These are phyloP conservation scores for Evansstolkia leycettana DNA, from an alignment of 495 filamentous ascomycete genomes.

Conservation along the genomic window DNA sequence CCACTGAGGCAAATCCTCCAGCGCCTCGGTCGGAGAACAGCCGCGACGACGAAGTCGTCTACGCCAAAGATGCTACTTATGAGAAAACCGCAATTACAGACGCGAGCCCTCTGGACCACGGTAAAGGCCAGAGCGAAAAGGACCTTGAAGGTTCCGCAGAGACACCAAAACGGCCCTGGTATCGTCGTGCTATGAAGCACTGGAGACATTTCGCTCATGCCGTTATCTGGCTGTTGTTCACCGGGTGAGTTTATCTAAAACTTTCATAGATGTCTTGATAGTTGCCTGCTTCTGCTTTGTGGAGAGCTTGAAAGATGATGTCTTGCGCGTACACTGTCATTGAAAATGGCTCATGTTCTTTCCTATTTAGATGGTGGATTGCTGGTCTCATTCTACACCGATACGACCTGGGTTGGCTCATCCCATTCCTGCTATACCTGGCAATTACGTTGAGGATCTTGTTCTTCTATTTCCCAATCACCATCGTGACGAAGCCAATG, in stretches of 20 bases:
- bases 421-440: conserved; percentile 75
- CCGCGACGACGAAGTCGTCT: conserved; percentile 33
- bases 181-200: conserved; percentile 15
- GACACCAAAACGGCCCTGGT: conserved; percentile 7
- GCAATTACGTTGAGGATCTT: conserved; percentile 60
- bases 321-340: no score
- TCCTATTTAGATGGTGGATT: conserved; percentile 67
- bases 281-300: no score
- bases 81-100: conserved; percentile 35
- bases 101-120: conserved; percentile 29
- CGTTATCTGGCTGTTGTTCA: conserved; percentile 44
- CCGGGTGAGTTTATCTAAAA: conserved; percentile 34
- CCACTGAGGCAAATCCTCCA: neutral
- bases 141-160: conserved; percentile 18
- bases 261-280: neutral
- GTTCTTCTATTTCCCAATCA: conserved; percentile 58
- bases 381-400: conserved; percentile 62
- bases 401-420: conserved; percentile 66
- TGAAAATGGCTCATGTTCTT: conserved; percentile 4
- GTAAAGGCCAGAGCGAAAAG: conserved; percentile 19
- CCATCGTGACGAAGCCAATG: conserved; percentile 51
- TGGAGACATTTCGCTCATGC: conserved; percentile 33
- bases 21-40: conserved; percentile 28
- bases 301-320: no score
- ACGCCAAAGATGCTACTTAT: conserved; percentile 27